Evolutionary conservation across 345 rosid species (phyloP).

Genomic region (Populus nigra): DNA sequence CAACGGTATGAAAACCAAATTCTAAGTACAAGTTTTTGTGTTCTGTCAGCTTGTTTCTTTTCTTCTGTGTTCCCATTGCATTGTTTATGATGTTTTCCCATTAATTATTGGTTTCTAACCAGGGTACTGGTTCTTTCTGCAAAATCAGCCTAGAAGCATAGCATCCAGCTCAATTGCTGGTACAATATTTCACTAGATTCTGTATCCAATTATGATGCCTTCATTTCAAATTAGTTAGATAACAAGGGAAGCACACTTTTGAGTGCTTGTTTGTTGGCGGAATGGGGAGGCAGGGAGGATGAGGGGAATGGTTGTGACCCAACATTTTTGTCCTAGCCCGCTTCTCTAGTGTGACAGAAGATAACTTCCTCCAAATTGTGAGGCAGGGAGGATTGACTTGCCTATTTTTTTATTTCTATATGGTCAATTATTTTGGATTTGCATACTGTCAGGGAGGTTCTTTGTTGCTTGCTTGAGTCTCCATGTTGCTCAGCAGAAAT

Average conservation of each 20-base stretch:
- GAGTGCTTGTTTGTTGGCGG: not conserved
- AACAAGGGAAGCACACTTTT: not conserved
- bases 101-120: not conserved
- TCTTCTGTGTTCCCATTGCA: not conserved
- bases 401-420: not conserved
- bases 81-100: not conserved
- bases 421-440: not conserved
- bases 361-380: not conserved
- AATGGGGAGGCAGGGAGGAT: not conserved
- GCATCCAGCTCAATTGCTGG: not conserved
- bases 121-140: not conserved
- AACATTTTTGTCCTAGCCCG: not conserved
- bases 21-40: constrained; percentile 6
- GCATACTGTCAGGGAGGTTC: not conserved
- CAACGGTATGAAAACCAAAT: constrained; percentile 36
- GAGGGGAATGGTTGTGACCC: not conserved
- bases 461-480: not conserved
- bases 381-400: not conserved
- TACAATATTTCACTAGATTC: not conserved
- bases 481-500: not conserved
- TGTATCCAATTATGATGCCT: not conserved
- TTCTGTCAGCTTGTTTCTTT: not conserved
- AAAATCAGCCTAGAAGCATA: not conserved
- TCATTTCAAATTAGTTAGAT: not conserved
- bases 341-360: not conserved